Conservation (phyloP, 2,329 filamentous ascomycete species). For the Neopestalotiopsis clavispora region DNA sequence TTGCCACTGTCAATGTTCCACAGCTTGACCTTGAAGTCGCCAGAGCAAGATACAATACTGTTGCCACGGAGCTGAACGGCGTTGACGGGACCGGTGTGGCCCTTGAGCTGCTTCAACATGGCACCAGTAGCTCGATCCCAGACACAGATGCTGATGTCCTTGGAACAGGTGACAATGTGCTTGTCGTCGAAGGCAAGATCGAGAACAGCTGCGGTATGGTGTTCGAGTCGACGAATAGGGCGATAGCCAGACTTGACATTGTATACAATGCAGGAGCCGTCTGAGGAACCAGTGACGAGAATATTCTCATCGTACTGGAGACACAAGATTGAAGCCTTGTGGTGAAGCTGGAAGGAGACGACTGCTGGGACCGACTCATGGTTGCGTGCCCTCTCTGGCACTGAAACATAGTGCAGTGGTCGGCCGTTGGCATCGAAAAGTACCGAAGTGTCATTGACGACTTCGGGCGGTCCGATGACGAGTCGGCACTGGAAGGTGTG, state of each 20-base stretch:
- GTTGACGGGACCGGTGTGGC: constrained; percentile 92
- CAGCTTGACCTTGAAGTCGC: constrained; percentile 90
- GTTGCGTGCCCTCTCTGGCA: constrained; percentile 52
- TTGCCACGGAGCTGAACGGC: constrained; percentile 94
- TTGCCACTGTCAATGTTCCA: constrained; percentile 93
- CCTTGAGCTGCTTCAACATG: constrained; percentile 78
- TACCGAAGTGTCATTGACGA: constrained; percentile 59
- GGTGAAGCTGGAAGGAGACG: constrained; percentile 68
- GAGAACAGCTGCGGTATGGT: constrained; percentile 86
- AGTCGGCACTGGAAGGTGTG: constrained; percentile 83
- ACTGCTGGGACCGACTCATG: constrained; percentile 56
- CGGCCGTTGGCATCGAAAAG: constrained; percentile 57
- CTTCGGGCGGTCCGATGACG: constrained; percentile 79
- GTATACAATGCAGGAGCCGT: constrained; percentile 90
- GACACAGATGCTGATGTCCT: constrained; percentile 91
- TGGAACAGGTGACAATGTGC: constrained; percentile 96
- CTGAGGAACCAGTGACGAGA: constrained; percentile 93
- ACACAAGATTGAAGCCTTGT: constrained; percentile 92
- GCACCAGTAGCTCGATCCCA: constrained; percentile 85
- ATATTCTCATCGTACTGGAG: constrained; percentile 93
- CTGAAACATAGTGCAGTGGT: constrained; percentile 60
- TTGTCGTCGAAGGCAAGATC: constrained; percentile 92
- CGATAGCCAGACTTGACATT: constrained; percentile 78
- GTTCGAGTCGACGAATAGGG: constrained; percentile 77
- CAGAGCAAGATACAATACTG: constrained; percentile 89